Percentiles rank a stretch among this genome's conserved stretches.
Conservation (phyloP, 768 basidiomycete genomes). For the Exsudoporus frostii region DNA sequence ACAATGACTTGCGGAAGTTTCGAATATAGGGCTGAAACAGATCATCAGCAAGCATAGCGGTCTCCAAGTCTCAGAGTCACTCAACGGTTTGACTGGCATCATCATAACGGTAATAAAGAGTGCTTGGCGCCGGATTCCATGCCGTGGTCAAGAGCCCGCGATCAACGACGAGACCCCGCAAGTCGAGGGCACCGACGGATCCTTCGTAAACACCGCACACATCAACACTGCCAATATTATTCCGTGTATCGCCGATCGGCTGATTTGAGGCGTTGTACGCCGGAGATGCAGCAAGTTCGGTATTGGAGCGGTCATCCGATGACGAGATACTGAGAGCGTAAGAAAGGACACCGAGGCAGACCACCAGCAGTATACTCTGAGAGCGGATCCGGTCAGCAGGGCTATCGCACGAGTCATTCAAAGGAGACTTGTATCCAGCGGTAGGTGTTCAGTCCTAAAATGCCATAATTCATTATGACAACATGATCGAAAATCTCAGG, state of each 20-base stretch:
- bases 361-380: conserved; percentile 48
- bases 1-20: conserved; percentile 45
- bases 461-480: conserved; percentile 64
- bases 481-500: conserved; percentile 61
- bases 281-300: conserved; percentile 44
- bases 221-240: conserved; percentile 44
- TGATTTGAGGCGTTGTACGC: conserved; percentile 42
- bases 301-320: conserved; percentile 33
- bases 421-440: conserved; percentile 77
- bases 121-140: conserved; percentile 35
- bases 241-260: conserved; percentile 61
- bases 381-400: conserved; percentile 49
- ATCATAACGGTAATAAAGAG: conserved; percentile 49
- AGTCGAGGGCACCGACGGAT: conserved; percentile 53
- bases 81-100: conserved; percentile 65
- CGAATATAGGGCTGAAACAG: conserved; percentile 52
- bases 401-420: conserved; percentile 71
- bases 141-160: conserved; percentile 46
- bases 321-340: conserved; percentile 60
- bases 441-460: conserved; percentile 38
- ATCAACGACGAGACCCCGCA: conserved; percentile 59
- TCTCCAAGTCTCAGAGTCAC: conserved; percentile 14
- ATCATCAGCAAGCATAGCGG: background rate
- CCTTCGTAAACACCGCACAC: conserved; percentile 48
- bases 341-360: conserved; percentile 78